These are phyloP conservation scores for Phytomonas sp. DNA, from an alignment of 208 protist genomes.

Conservation along the genomic window DNA sequence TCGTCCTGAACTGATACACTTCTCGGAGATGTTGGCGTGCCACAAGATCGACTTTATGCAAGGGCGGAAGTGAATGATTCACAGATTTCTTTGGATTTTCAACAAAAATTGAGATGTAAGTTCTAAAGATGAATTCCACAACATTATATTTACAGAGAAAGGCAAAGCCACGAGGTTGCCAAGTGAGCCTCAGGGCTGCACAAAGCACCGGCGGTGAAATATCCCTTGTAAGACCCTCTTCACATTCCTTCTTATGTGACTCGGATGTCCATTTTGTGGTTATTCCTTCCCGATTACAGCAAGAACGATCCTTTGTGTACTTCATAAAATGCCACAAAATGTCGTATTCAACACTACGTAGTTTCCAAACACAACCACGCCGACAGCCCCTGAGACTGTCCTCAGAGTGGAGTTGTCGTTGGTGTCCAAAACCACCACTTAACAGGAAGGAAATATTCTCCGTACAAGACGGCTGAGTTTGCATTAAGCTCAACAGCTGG, in stretches of 20 bases:
- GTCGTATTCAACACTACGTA: slow-evolving; percentile 15
- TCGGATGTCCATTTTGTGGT: background rate
- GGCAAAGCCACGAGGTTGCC: slow-evolving; percentile 51
- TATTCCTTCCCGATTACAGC: background rate
- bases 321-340: slow-evolving; percentile 16
- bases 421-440: slow-evolving; percentile 17
- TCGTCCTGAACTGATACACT: background rate
- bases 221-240: background rate
- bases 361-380: slow-evolving; percentile 1
- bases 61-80: background rate
- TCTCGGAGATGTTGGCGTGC: background rate
- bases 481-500: slow-evolving; percentile 17
- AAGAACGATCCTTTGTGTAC: slow-evolving; percentile 3
- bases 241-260: background rate
- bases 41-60: background rate
- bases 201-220: slow-evolving; percentile 36
- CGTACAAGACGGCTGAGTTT: slow-evolving; percentile 21
- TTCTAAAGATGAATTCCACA: slow-evolving; percentile 34
- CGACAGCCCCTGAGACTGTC: slow-evolving; percentile 18
- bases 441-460: slow-evolving; percentile 29
- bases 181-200: slow-evolving; percentile 45
- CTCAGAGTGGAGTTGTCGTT: slow-evolving; percentile 21
- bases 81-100: background rate
- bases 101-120: slow-evolving; percentile 54
- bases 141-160: slow-evolving; percentile 36